phyloP scores from a whole-genome alignment of 2,329 filamentous ascomycete genomes.

The Fusarium euwallaceae region DNA sequence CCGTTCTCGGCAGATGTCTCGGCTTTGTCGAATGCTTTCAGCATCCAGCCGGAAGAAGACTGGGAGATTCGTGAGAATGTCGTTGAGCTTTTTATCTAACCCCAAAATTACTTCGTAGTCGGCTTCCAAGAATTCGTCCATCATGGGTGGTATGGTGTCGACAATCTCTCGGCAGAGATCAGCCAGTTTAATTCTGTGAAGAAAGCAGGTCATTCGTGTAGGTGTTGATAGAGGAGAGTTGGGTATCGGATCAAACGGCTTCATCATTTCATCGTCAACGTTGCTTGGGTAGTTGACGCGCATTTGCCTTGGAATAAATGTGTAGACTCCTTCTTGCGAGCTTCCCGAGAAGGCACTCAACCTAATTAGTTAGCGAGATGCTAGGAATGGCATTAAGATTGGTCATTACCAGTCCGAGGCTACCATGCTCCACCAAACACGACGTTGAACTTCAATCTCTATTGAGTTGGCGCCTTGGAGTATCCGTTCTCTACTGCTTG shows the following conservation, averaged over 20 bases:
- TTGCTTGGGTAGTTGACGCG: background rate
- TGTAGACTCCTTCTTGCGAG: background rate
- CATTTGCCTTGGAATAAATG: background rate
- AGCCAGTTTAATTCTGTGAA: background rate
- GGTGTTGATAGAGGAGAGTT: background rate
- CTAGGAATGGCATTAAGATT: no score
- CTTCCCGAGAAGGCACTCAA: background rate
- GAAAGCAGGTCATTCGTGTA: background rate
- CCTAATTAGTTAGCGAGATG: background rate
- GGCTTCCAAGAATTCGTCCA: background rate
- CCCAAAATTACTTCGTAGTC: constrained; percentile 1
- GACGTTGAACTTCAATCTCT: background rate
- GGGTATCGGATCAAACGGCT: background rate
- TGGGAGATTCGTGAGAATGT: background rate
- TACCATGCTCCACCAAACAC: constrained; percentile 1
- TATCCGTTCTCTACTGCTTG: background rate
- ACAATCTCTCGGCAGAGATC: constrained; percentile 8
- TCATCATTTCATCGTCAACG: background rate
- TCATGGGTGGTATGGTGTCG: constrained; percentile 1
- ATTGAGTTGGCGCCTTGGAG: background rate
- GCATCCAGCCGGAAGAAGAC: background rate
- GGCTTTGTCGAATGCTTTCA: background rate
- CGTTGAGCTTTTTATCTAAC: background rate
- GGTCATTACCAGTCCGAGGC: background rate
- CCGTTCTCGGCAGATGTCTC: background rate